Percentiles rank a stretch among this genome's conserved stretches.
Evolutionary conservation across 2,329 filamentous ascomycete species (phyloP).

Genomic region (Xylaria sp.): DNA sequence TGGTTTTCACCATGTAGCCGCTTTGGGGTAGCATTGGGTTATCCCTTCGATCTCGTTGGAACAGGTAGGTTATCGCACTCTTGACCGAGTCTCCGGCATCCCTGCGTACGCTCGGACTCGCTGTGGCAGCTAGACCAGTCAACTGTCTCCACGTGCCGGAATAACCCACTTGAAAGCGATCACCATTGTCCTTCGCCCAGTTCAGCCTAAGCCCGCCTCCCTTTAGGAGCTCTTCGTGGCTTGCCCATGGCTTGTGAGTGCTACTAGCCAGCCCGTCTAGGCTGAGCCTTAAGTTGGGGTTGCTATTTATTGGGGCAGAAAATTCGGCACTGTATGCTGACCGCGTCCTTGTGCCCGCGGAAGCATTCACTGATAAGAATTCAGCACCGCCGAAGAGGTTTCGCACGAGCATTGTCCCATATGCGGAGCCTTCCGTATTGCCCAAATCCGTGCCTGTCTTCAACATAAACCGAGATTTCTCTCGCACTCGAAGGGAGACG

Average conservation of each 20-base stretch:
- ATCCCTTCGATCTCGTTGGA: conserved; percentile 82
- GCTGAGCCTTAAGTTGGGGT: conserved; percentile 83
- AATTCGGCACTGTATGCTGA: conserved; percentile 91
- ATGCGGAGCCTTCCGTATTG: conserved; percentile 93
- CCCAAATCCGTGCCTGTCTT: conserved; percentile 96
- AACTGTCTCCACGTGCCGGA: conserved; percentile 88
- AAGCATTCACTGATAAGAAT: conserved; percentile 86
- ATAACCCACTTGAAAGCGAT: conserved; percentile 83
- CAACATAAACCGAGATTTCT: conserved; percentile 84
- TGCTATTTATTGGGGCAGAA: conserved; percentile 82
- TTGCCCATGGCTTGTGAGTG: conserved; percentile 91
- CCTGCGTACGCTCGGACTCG: conserved; percentile 81
- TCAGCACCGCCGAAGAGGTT: conserved; percentile 97
- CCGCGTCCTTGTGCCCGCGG: conserved; percentile 87
- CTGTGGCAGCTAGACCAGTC: conserved; percentile 78
- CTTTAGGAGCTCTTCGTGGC: conserved; percentile 88
- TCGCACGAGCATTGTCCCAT: conserved; percentile 85
- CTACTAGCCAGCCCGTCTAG: conserved; percentile 84
- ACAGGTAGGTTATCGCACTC: conserved; percentile 84
- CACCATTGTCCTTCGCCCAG: conserved; percentile 74
- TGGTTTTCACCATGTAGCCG: conserved; percentile 83
- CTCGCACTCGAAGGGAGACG: conserved; percentile 79
- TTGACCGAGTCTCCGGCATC: conserved; percentile 94
- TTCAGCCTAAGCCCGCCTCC: conserved; percentile 81
- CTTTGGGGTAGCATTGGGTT: conserved; percentile 84